Base-by-base conservation (phyloP, 2,329 filamentous ascomycete species). In the Fonsecaea erecta region DNA sequence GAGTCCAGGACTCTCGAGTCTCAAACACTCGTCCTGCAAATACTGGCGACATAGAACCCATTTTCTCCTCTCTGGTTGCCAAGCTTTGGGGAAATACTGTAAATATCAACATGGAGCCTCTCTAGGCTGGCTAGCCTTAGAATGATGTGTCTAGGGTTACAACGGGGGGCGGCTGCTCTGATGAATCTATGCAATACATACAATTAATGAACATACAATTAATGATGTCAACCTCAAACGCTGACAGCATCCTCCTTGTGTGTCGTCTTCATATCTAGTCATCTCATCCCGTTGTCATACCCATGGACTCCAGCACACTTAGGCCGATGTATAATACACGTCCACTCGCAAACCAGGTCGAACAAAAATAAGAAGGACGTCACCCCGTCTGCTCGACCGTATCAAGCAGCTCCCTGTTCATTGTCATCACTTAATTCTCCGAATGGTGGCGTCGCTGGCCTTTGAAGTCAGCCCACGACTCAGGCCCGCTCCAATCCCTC, bases 401-500 rank as follows among this genome's bases (percentile, higher is more conserved):
- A 21, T 12, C 9, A 21, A 40, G 14, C 2, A n/a, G 12, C n/a
- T n/a, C 35, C 14, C 35, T 2, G 14, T 12, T 16, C 6, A 3
- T 2, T 46, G 8, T 46, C 16, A 26, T 24, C 18, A 64, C 28
- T 68, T 68, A 9, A 52, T 43, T 51, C 63, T 70, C 18, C 70
- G 57, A 43, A 73, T 73, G 2, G 71, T 73, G 24, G 67, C 62
- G 56, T 71, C 66, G 52, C 71, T 73, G 3, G 48, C 65, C 58
- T 68, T 71, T 11, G 65, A 66, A 43, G 57, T 70, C 55, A 81
- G 66, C 3, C 77, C 79, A 58, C 77, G 75, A 66, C 77, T 80
- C 30, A 80, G 67, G 2, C 79, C 79, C 24, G 76, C 78, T 12
- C 79, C 78, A 16, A 80, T 73, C 1, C 79, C 79, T 65, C 77